Evolutionary conservation across 352 stramenopile genomes (phyloP), one percentile per base, ranked within the genome.

Genomic region (Globisporangium orthogonon): DNA sequence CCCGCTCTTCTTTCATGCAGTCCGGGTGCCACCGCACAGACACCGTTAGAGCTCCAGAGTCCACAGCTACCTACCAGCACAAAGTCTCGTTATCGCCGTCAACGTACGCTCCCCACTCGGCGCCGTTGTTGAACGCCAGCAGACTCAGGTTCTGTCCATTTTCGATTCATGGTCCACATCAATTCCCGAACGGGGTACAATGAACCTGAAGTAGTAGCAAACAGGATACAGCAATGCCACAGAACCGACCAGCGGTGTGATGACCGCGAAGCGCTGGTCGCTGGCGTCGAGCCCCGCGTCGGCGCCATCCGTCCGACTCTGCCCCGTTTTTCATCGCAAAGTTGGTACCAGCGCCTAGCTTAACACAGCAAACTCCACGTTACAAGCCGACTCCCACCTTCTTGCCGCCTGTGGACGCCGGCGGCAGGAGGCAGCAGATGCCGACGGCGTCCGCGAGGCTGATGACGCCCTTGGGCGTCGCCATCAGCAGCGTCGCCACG

Each of bases 221-320:
- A 23, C 23, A 23, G 23, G 23, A 23, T 23, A 23, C 31, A 44
- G 7, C 31, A 10, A 23, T 29, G 10, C 37, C 14, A 49, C 31
- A 28, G 10, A 18, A 17, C 47, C 72, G 65, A 92, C 82, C 50
- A 86, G 54, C 9, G 83, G 78, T 18, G 83, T 91, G 18, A 92
- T 31, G 2, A 92, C 68, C 6, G 78, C 83, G 52, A 92, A 92
- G 55, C 87, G 85, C 57, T 92, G 83, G 58, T 92, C 83, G 33
- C 82, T 76, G 7, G 56, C 64, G 14, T 83, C 75, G 4, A 73
- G 66, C n/a, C 63, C 68, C 33, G 60, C 73, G 41, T 91, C 78
- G 51, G 75, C 73, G 0, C 67, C 65, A 35, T 91, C 81, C 30
- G 69, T 75, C 9, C 77, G 75, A 37, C 74, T 87, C 81, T 87